These are phyloP conservation scores for Corchorus olitorius DNA, from an alignment of 345 rosid genomes.

Conservation along the genomic window DNA sequence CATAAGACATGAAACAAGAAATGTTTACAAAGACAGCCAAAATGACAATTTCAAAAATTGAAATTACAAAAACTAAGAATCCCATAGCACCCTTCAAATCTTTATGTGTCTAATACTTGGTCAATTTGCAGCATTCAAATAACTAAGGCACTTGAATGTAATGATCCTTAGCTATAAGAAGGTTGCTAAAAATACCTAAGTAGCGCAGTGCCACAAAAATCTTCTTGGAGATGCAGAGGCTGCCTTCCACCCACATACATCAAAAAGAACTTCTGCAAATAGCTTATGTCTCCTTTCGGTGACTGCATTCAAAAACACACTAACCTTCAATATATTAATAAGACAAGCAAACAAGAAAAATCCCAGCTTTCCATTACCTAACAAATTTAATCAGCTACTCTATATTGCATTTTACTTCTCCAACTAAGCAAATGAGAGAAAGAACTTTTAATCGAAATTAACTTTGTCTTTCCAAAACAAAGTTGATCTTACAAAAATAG, in stretches of 20 bases:
- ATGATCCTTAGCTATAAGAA: neutral
- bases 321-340: neutral
- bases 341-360: neutral
- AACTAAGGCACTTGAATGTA: neutral
- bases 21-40: neutral
- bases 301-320: conserved; percentile 47
- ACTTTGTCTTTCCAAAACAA: neutral
- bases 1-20: neutral
- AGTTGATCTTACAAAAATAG: neutral
- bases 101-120: neutral
- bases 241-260: conserved; percentile 80
- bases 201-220: conserved; percentile 96
- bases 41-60: neutral
- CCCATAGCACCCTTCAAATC: neutral
- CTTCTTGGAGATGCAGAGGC: conserved; percentile 91
- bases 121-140: conserved; percentile 2
- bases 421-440: neutral
- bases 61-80: neutral
- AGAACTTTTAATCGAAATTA: neutral
- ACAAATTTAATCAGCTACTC: neutral
- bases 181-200: conserved; percentile 48
- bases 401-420: neutral
- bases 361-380: neutral
- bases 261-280: conserved; percentile 83
- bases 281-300: conserved; percentile 92